A percentile compares a stretch with the other conserved stretches of the same genome.
Evolutionary conservation across 352 stramenopile species (phyloP).

Genomic region (Globisporangium okanoganense): DNA sequence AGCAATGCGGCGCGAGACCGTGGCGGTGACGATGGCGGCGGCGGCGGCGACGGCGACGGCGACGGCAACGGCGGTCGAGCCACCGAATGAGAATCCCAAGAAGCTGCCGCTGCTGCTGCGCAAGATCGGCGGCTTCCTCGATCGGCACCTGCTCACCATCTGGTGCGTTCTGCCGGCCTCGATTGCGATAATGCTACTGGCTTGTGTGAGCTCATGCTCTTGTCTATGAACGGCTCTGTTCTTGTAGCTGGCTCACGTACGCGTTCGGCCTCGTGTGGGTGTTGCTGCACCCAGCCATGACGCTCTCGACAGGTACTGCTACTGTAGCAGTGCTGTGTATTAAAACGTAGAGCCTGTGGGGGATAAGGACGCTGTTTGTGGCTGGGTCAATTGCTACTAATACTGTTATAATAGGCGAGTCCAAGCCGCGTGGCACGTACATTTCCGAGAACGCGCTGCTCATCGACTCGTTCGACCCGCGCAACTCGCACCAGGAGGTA

Average conservation of each 20-base stretch:
- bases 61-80: background rate
- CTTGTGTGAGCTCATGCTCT: background rate
- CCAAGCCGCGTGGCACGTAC: slow-evolving; percentile 83
- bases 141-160: slow-evolving; percentile 1
- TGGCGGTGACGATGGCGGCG: background rate
- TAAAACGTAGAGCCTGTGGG: background rate
- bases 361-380: too few relatives aligned
- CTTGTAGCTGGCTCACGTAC: slow-evolving; percentile 62
- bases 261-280: slow-evolving; percentile 71
- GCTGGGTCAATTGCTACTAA: background rate
- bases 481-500: slow-evolving; percentile 35
- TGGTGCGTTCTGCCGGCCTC: slow-evolving; percentile 13
- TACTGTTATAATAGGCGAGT: slow-evolving; percentile 32
- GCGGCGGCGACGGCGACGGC: background rate
- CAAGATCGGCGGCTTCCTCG: slow-evolving; percentile 9
- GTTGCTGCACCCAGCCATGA: slow-evolving; percentile 68
- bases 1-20: background rate
- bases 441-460: slow-evolving; percentile 88
- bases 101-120: slow-evolving; percentile 11
- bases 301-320: slow-evolving; percentile 61
- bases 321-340: background rate
- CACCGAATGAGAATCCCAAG: slow-evolving; percentile 5
- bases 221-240: too few relatives aligned
- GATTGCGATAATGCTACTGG: too few relatives aligned
- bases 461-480: slow-evolving; percentile 64